Percentiles rank a stretch among this genome's conserved stretches.
These are phyloP conservation scores for Cornus florida DNA, from an alignment of 148 eudicot species.

Conservation along the genomic window DNA sequence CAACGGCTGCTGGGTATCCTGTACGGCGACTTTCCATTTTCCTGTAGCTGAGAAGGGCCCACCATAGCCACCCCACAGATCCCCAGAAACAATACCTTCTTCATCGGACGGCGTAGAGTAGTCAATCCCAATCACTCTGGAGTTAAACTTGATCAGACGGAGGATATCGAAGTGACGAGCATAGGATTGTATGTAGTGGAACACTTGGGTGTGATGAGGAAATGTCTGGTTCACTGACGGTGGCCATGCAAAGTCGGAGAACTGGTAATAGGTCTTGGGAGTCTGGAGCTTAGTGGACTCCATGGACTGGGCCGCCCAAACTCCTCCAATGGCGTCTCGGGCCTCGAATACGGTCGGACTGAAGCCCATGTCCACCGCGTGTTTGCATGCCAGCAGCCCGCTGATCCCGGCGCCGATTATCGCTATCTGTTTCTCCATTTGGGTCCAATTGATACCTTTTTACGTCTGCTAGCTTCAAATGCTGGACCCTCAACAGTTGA, in stretches of 20 bases:
- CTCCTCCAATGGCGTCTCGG: conserved; percentile 24
- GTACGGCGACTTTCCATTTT: conserved; percentile 11
- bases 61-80: conserved; percentile 12
- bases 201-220: conserved; percentile 18
- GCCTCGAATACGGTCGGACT: conserved; percentile 26
- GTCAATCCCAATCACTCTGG: conserved; percentile 11
- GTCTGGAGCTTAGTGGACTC: conserved; percentile 34
- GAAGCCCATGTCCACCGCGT: conserved; percentile 24
- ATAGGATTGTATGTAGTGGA: conserved; percentile 13
- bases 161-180: conserved; percentile 12
- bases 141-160: conserved; percentile 13
- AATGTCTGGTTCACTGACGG: conserved; percentile 10
- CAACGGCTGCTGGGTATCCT: conserved; percentile 3
- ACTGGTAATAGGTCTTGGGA: conserved; percentile 25
- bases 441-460: too few species aligned
- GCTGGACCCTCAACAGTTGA: too few species aligned
- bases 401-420: conserved; percentile 34
- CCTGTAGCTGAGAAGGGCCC: conserved; percentile 8
- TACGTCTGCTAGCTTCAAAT: too few species aligned
- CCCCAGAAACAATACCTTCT: conserved; percentile 2
- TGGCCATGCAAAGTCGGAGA: conserved; percentile 36
- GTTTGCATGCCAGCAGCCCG: conserved; percentile 33
- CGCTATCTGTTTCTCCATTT: conserved; percentile 19
- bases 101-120: neutral
- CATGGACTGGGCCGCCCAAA: conserved; percentile 32